Conservation (phyloP, 2,329 filamentous ascomycete genomes). For the Proliferodiscus dingleyae region DNA sequence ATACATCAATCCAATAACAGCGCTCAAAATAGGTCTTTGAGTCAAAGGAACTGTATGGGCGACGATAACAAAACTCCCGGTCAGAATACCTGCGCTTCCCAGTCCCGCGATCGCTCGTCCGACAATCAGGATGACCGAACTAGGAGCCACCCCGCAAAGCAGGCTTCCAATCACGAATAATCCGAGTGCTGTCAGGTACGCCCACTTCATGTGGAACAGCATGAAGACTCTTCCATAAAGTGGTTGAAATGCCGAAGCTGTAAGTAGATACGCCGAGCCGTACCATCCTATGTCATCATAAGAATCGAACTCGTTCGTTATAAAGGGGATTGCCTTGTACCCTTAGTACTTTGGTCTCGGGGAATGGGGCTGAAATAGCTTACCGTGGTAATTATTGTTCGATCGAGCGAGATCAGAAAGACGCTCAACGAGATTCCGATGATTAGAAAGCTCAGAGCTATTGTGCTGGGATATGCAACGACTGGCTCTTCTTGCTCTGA, state of each 20-base stretch:
- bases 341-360: neutral
- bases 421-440: constrained; percentile 28
- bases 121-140: constrained; percentile 24
- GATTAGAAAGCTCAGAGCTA: constrained; percentile 24
- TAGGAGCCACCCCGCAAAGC: constrained; percentile 25
- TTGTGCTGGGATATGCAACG: constrained; percentile 21
- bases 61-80: constrained; percentile 40
- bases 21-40: constrained; percentile 23
- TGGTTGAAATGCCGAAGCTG: constrained; percentile 17
- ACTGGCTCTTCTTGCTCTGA: constrained; percentile 5
- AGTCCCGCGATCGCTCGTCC: constrained; percentile 26
- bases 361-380: neutral
- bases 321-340: constrained; percentile 35
- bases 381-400: constrained; percentile 25
- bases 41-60: constrained; percentile 25
- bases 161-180: constrained; percentile 28
- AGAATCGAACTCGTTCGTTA: constrained; percentile 34
- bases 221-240: constrained; percentile 21
- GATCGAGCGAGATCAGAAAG: constrained; percentile 27
- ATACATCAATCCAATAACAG: constrained; percentile 28
- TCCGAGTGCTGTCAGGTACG: constrained; percentile 16
- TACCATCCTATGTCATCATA: constrained; percentile 36
- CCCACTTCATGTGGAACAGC: constrained; percentile 19
- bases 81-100: constrained; percentile 19
- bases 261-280: constrained; percentile 34